phyloP scores from a whole-genome alignment of 2,329 filamentous ascomycete genomes.

The Sarocladiaceae sp. region DNA sequence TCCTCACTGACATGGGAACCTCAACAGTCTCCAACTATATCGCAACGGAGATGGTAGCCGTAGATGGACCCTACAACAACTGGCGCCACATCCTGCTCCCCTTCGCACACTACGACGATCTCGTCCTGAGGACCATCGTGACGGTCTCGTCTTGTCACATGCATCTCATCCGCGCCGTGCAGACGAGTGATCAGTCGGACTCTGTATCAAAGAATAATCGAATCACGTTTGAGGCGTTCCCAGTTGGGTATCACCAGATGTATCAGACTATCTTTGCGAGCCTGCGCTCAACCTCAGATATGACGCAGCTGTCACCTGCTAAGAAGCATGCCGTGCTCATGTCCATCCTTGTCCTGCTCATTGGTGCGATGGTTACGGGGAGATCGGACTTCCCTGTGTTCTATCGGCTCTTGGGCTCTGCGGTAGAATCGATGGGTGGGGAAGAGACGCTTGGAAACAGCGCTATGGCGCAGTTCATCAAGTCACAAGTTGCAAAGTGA shows the following conservation, averaged over 20 bases:
- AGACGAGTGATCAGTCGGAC: not conserved
- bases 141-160: constrained; percentile 12
- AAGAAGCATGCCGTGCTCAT: constrained; percentile 15
- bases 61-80: constrained; percentile 17
- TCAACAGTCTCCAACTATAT: constrained; percentile 15
- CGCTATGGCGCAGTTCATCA: constrained; percentile 14
- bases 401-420: constrained; percentile 19
- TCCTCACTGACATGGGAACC: not conserved
- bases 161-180: not conserved
- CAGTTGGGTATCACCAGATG: not conserved
- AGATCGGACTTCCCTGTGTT: constrained; percentile 19
- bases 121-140: constrained; percentile 12
- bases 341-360: constrained; percentile 17
- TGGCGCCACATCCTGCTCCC: constrained; percentile 17
- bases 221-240: not conserved
- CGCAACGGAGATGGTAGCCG: constrained; percentile 16
- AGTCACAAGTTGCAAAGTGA: constrained; percentile 18
- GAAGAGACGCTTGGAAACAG: constrained; percentile 11
- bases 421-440: constrained; percentile 16
- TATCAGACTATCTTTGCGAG: not conserved
- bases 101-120: constrained; percentile 13
- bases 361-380: constrained; percentile 20
- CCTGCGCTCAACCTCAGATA: not conserved
- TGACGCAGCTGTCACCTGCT: not conserved
- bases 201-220: not conserved